Conservation (phyloP, 345 rosid genomes). For the Pelargonium nanum region DNA sequence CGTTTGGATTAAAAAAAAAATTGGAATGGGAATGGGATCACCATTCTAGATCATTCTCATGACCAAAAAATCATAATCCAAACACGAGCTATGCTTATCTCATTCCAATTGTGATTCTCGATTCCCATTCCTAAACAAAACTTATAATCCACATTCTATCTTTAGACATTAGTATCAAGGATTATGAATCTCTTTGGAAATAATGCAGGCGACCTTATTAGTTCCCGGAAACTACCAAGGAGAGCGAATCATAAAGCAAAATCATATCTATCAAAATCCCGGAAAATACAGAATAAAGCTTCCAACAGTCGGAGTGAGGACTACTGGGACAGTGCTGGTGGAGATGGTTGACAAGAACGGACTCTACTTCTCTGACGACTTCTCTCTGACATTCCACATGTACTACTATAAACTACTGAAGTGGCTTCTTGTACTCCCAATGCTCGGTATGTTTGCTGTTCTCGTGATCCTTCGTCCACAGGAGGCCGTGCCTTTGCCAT, state of each 20-base stretch:
- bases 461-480: conserved; percentile 87
- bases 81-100: too few relatives aligned
- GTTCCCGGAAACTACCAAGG: conserved; percentile 98
- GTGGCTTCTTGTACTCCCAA: conserved; percentile 95
- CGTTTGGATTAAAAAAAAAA: too few relatives aligned
- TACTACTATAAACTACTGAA: conserved; percentile 88
- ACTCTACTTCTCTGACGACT: conserved; percentile 83
- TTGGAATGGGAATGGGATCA: too few relatives aligned
- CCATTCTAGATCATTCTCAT: too few relatives aligned
- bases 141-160: too few relatives aligned
- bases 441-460: conserved; percentile 89
- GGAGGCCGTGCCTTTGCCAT: conserved; percentile 83
- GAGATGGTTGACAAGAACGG: conserved; percentile 97
- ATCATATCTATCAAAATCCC: conserved; percentile 48
- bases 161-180: too few relatives aligned
- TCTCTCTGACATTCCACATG: conserved; percentile 96
- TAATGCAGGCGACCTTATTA: conserved; percentile 63
- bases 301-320: conserved; percentile 84
- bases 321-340: conserved; percentile 83
- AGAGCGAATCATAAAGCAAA: conserved; percentile 65
- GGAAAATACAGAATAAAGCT: conserved; percentile 77
- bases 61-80: too few relatives aligned
- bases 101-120: too few relatives aligned
- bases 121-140: too few relatives aligned
- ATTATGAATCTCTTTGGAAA: conserved; percentile 4